These are phyloP conservation scores for Xylogone sp. DNA, from an alignment of 2,329 filamentous ascomycete genomes.

Conservation along the genomic window DNA sequence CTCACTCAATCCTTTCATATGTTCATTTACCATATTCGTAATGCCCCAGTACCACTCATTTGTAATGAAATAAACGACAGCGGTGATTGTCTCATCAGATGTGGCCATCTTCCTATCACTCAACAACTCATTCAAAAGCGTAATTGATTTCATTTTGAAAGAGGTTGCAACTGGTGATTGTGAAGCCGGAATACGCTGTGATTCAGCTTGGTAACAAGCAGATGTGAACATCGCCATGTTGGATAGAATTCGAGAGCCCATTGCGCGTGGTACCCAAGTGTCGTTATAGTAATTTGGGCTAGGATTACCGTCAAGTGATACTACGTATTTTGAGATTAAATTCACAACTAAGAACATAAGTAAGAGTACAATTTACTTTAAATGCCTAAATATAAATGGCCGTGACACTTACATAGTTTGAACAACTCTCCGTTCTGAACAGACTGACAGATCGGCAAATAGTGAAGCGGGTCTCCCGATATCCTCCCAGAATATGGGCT, in stretches of 20 bases:
- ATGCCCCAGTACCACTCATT: slow-evolving; percentile 54
- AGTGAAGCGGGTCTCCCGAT: slow-evolving; percentile 32
- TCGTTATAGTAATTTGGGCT: slow-evolving; percentile 41
- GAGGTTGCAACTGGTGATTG: slow-evolving; percentile 9
- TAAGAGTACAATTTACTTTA: not conserved
- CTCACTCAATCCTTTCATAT: slow-evolving; percentile 42
- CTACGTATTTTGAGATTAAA: slow-evolving; percentile 47
- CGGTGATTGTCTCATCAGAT: slow-evolving; percentile 43
- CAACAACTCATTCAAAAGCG: slow-evolving; percentile 45
- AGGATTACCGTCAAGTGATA: slow-evolving; percentile 45
- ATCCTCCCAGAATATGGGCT: slow-evolving; percentile 23
- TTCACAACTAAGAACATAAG: slow-evolving; percentile 36
- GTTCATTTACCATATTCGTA: slow-evolving; percentile 39
- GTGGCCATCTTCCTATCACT: slow-evolving; percentile 30
- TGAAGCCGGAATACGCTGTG: slow-evolving; percentile 36
- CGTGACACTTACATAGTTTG: slow-evolving; percentile 43
- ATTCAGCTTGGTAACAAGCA: slow-evolving; percentile 48
- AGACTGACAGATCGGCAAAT: slow-evolving; percentile 38
- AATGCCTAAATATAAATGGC: no score
- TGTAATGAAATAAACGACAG: slow-evolving; percentile 44
- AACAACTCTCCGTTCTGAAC: slow-evolving; percentile 44
- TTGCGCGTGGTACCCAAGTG: slow-evolving; percentile 41
- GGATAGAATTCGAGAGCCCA: slow-evolving; percentile 46
- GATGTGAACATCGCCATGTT: slow-evolving; percentile 48
- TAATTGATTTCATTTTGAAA: slow-evolving; percentile 29